phyloP scores from a whole-genome alignment of 2,329 filamentous ascomycete species.

The Trichoderma sp. region DNA sequence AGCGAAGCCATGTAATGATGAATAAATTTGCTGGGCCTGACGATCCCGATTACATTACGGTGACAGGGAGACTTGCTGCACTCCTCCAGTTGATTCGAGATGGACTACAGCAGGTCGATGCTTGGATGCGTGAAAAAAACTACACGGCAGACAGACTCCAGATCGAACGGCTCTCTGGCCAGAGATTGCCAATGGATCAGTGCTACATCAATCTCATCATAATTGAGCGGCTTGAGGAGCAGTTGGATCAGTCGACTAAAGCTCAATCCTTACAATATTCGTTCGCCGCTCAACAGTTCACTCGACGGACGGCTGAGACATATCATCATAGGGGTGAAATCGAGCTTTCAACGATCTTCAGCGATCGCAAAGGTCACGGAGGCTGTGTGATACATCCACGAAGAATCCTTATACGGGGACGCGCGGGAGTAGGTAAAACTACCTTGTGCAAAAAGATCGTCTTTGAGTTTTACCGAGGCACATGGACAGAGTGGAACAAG shows the following conservation, averaged over 20 bases:
- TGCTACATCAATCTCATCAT: constrained; percentile 42
- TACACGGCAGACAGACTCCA: constrained; percentile 31
- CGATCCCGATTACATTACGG: constrained; percentile 24
- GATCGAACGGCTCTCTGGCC: constrained; percentile 40
- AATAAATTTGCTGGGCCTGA: constrained; percentile 32
- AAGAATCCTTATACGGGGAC: constrained; percentile 38
- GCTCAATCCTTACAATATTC: too few species aligned
- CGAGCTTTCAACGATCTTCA: constrained; percentile 29
- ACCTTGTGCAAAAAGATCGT: constrained; percentile 44
- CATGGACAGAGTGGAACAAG: constrained; percentile 18
- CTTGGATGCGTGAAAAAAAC: constrained; percentile 27
- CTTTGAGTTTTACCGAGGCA: constrained; percentile 32
- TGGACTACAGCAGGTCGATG: background rate
- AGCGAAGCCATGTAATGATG: constrained; percentile 29
- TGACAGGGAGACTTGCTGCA: constrained; percentile 25
- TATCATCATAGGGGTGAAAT: too few species aligned
- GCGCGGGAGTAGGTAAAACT: constrained; percentile 40
- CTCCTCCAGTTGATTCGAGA: constrained; percentile 25
- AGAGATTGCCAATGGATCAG: constrained; percentile 35
- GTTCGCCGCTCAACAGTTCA: too few species aligned
- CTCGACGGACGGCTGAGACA: too few species aligned
- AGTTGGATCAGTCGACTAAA: too few species aligned
- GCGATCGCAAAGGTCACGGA: constrained; percentile 26
- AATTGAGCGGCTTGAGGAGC: too few species aligned
- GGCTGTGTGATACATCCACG: constrained; percentile 26